phyloP scores from a whole-genome alignment of 129 eudicot species.

The Cynara cardunculus region DNA sequence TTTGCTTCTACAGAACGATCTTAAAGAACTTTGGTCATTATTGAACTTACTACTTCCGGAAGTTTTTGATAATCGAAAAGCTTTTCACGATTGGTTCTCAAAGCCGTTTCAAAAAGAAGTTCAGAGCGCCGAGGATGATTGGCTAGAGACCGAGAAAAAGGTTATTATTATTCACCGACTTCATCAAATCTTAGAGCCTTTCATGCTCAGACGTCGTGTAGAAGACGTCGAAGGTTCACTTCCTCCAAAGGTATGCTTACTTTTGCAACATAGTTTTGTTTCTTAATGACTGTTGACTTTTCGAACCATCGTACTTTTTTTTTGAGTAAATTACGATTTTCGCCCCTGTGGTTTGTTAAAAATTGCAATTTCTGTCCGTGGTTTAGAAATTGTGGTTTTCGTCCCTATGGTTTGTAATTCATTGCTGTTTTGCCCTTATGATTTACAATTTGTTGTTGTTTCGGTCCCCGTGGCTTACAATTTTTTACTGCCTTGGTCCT shows the following conservation, averaged over 20 bases:
- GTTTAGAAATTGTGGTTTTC: too few species aligned
- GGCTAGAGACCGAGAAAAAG: conserved; percentile 98
- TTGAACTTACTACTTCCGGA: conserved; percentile 92
- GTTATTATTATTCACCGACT: conserved; percentile 94
- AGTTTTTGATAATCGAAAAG: conserved; percentile 92
- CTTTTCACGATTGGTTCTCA: conserved; percentile 98
- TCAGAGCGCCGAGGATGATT: conserved; percentile 81
- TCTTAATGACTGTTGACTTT: background rate
- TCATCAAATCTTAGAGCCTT: conserved; percentile 97
- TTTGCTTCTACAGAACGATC: conserved; percentile 75
- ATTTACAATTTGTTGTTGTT: too few species aligned
- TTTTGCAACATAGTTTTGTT: background rate
- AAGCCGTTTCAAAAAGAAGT: conserved; percentile 86
- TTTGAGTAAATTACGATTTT: too few species aligned
- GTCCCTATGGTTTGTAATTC: too few species aligned
- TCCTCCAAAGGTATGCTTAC: conserved; percentile 82
- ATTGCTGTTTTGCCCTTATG: too few species aligned
- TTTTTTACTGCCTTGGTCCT: too few species aligned
- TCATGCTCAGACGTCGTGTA: conserved; percentile 98
- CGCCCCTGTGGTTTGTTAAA: too few species aligned
- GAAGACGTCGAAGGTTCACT: conserved; percentile 99
- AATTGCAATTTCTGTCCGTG: too few species aligned
- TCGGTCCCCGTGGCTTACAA: too few species aligned
- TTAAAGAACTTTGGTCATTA: conserved; percentile 96
- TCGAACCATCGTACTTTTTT: background rate